Percentiles rank a stretch among this genome's conserved stretches.
Evolutionary conservation across 2,329 filamentous ascomycete genomes (phyloP).

Genomic region (Trichoderma hamatum): DNA sequence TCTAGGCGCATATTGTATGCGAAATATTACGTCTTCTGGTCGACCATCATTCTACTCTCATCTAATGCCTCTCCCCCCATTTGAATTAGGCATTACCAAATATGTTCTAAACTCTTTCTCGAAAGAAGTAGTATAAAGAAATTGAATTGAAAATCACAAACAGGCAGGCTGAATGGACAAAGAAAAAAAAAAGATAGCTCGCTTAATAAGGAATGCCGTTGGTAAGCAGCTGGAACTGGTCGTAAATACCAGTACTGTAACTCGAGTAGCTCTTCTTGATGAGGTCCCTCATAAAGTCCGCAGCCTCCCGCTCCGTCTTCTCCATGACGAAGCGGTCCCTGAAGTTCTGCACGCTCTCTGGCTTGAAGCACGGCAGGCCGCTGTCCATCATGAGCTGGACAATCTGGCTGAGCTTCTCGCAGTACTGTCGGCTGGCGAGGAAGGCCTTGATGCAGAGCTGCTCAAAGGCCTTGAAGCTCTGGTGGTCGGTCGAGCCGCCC

Average conservation of each 20-base stretch:
- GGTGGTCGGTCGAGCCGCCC: slow-evolving; percentile 82
- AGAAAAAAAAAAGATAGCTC: background rate
- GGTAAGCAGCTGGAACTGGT: slow-evolving; percentile 95
- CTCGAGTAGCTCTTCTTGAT: slow-evolving; percentile 89
- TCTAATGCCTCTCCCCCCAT: background rate
- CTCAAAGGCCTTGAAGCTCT: slow-evolving; percentile 94
- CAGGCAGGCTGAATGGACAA: background rate
- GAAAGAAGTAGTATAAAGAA: background rate
- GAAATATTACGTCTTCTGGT: background rate
- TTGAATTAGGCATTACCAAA: background rate
- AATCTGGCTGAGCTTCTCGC: slow-evolving; percentile 85
- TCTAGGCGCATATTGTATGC: background rate
- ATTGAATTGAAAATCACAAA: background rate
- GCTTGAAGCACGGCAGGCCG: slow-evolving; percentile 96
- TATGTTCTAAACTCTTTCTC: background rate
- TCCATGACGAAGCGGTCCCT: slow-evolving; percentile 90
- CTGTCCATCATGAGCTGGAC: slow-evolving; percentile 95
- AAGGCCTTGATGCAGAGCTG: slow-evolving; percentile 96
- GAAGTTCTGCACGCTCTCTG: slow-evolving; percentile 91
- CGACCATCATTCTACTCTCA: background rate
- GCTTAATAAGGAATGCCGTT: slow-evolving; percentile 91
- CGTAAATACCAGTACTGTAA: slow-evolving; percentile 91
- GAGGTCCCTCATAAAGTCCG: slow-evolving; percentile 88
- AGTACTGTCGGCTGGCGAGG: slow-evolving; percentile 82
- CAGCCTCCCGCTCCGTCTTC: slow-evolving; percentile 87